These are phyloP conservation scores for Kalaharituber pfeilii DNA, from an alignment of 2,329 filamentous ascomycete genomes.

Conservation along the genomic window DNA sequence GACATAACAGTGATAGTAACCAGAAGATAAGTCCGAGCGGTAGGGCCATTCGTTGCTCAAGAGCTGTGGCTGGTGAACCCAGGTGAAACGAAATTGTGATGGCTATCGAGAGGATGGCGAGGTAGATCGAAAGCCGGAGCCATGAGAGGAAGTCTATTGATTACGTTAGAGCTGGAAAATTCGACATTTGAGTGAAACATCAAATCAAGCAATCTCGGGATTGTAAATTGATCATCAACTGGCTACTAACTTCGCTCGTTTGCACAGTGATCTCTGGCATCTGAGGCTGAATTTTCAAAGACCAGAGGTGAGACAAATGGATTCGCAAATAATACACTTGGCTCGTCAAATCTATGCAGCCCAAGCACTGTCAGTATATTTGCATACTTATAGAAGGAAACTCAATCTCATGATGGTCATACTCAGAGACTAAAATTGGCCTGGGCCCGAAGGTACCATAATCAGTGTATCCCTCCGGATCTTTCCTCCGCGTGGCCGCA, in stretches of 20 bases:
- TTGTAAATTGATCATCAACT: too few relatives aligned
- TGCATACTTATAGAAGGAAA: background rate
- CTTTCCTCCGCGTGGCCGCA: background rate
- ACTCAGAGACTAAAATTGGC: background rate
- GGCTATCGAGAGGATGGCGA: slow-evolving; percentile 74
- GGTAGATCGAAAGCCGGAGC: slow-evolving; percentile 74
- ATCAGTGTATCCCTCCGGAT: background rate
- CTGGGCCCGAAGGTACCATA: background rate
- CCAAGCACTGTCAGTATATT: background rate
- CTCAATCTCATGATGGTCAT: too few relatives aligned
- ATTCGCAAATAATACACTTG: slow-evolving; percentile 27
- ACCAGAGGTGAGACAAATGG: slow-evolving; percentile 51
- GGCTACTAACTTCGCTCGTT: slow-evolving; percentile 55
- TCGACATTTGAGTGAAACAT: background rate
- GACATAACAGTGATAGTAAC: slow-evolving; percentile 56
- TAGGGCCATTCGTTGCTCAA: slow-evolving; percentile 61
- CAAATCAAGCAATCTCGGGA: background rate
- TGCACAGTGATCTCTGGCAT: slow-evolving; percentile 61
- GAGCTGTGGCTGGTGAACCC: slow-evolving; percentile 47
- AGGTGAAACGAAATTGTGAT: slow-evolving; percentile 91
- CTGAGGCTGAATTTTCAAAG: slow-evolving; percentile 57
- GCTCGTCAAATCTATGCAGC: slow-evolving; percentile 3
- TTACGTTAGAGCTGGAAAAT: slow-evolving; percentile 25
- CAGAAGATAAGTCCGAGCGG: slow-evolving; percentile 83
- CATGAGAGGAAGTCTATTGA: slow-evolving; percentile 56